Evolutionary conservation across 140 eudicot species (phyloP), one percentile per base, ranked within the genome.

Genomic region (Ambrosia hybrid): DNA sequence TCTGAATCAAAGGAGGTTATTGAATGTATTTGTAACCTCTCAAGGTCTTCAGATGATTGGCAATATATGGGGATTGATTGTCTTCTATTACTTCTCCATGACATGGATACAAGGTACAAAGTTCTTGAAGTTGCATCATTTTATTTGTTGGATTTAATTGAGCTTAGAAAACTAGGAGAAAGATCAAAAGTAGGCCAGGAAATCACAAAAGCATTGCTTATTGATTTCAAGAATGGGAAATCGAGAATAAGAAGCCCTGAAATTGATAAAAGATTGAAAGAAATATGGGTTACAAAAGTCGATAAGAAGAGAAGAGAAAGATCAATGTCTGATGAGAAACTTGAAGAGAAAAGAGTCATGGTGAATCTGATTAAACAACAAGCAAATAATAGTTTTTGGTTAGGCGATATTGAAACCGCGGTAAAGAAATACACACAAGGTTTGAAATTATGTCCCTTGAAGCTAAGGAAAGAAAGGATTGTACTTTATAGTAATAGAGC

Each of bases 1-100:
- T 83, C 87, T 9, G 85, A 80, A 67, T 89, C 81, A 6, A 65
- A 59, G 16, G 65, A 77, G 56, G 87, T 86, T 41, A 41, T 92
- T 4, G 76, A 77, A 60, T 78, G 71, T 78, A 82, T 92, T 4
- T 86, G 96, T 79, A 86, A 87, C 55, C 82, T 89, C 56, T 74
- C 91, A 3, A 85, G 95, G 67, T 92, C 98, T 56, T 92, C 95
- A 1, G 98, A 92, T 81, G 96, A 89, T 81, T 92, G 98, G 98
- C 98, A 89, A 58, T 92, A 92, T 65, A 87, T 92, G 88, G 98
- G 85, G 30, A 87, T 92, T 26, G 98, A 92, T 73, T 89, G 95
- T 74, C 89, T 92, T 58, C 73, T 89, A 4, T 73, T 89, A 63
- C 94, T 92, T 77, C 98, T 92, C 7, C 81, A 73, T 46, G 98